Percentiles rank a stretch among this genome's conserved stretches.
Conservation (phyloP, 495 filamentous ascomycete species). For the Penicillium silybi region DNA sequence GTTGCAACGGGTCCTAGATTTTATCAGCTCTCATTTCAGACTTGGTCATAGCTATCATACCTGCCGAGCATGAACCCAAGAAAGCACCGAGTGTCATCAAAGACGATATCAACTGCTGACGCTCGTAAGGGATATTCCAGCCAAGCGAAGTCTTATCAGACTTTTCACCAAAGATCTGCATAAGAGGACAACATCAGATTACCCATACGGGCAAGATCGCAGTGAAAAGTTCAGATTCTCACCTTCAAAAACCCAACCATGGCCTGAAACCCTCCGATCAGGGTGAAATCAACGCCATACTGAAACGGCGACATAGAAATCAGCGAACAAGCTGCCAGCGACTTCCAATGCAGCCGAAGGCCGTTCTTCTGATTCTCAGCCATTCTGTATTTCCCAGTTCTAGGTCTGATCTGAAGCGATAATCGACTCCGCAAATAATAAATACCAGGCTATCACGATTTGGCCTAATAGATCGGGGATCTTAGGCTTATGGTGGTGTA, state of each 20-base stretch:
- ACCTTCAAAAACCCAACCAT: slow-evolving; percentile 59
- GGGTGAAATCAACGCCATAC: slow-evolving; percentile 60
- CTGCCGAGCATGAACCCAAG: slow-evolving; percentile 47
- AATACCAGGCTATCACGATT: neutral
- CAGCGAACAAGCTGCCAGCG: slow-evolving; percentile 16
- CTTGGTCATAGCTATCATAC: neutral
- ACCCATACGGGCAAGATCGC: neutral
- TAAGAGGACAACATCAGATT: neutral
- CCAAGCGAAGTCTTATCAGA: slow-evolving; percentile 43
- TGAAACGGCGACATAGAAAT: slow-evolving; percentile 47
- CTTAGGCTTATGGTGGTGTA: neutral
- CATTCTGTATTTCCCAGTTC: neutral
- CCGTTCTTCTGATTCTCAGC: slow-evolving; percentile 10
- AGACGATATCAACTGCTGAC: slow-evolving; percentile 38
- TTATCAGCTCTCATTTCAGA: neutral
- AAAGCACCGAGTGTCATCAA: slow-evolving; percentile 61
- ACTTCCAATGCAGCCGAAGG: slow-evolving; percentile 20
- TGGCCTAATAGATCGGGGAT: neutral
- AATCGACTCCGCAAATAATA: neutral
- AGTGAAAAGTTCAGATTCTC: too few species aligned
- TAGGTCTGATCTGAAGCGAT: neutral
- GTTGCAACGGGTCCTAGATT: slow-evolving; percentile 42
- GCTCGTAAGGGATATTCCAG: slow-evolving; percentile 50
- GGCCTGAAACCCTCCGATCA: slow-evolving; percentile 58
- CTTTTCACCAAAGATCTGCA: slow-evolving; percentile 17